Percentiles rank a stretch among this genome's conserved stretches.
These are phyloP conservation scores for Iberis pinnata DNA, from an alignment of 345 rosid genomes.

Conservation along the genomic window DNA sequence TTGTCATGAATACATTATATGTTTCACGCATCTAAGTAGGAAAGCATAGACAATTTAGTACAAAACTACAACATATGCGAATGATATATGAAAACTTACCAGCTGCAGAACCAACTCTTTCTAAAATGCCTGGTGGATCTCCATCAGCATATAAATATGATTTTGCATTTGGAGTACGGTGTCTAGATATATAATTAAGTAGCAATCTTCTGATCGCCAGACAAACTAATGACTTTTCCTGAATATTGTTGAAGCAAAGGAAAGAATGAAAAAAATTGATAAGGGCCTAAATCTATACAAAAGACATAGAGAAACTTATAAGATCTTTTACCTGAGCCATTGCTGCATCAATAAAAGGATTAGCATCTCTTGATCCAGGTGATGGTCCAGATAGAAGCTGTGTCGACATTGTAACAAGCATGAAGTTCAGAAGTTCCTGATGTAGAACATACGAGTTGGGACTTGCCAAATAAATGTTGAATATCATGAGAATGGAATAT, in stretches of 20 bases:
- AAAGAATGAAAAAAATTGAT: constrained; percentile 5
- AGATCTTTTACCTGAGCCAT: constrained; percentile 63
- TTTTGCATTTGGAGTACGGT: constrained; percentile 35
- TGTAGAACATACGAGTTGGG: constrained; percentile 64
- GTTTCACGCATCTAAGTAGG: neutral
- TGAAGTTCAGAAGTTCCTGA: constrained; percentile 88
- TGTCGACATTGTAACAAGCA: constrained; percentile 81
- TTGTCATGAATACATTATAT: neutral
- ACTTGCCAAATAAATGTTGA: constrained; percentile 46
- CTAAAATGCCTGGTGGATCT: constrained; percentile 66
- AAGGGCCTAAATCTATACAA: constrained; percentile 2
- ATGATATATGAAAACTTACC: constrained; percentile 39
- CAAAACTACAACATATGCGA: neutral
- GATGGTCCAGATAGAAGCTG: constrained; percentile 77
- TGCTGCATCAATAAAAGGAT: constrained; percentile 86
- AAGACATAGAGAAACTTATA: neutral
- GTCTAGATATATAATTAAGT: constrained; percentile 59
- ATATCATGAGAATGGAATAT: constrained; percentile 28
- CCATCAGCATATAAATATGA: constrained; percentile 52
- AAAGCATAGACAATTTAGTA: constrained; percentile 8
- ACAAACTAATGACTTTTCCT: constrained; percentile 69
- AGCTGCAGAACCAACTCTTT: constrained; percentile 87
- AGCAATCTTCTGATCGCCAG: constrained; percentile 60
- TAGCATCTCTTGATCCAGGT: constrained; percentile 62
- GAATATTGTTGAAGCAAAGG: constrained; percentile 23